These are phyloP conservation scores for Fusarium haematococcum DNA, from an alignment of 2,329 filamentous ascomycete species.

Conservation along the genomic window DNA sequence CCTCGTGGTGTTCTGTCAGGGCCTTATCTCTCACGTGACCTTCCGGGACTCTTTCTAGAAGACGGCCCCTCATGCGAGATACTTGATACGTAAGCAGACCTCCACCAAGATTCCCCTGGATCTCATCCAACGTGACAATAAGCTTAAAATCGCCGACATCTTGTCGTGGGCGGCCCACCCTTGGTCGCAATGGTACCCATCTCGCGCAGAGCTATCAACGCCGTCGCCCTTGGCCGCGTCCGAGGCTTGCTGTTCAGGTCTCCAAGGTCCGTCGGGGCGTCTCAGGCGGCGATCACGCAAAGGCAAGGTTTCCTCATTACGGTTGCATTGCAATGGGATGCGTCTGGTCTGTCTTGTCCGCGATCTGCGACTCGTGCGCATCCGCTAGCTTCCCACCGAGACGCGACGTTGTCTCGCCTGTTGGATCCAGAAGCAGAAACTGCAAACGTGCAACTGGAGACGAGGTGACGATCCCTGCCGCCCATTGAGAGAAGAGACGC, in stretches of 20 bases:
- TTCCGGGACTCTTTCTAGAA: constrained; percentile 38
- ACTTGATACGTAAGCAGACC: constrained; percentile 41
- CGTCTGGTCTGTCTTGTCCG: background rate
- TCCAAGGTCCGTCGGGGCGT: background rate
- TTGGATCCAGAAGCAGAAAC: constrained; percentile 3
- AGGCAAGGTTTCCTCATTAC: background rate
- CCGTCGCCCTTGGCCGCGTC: constrained; percentile 30
- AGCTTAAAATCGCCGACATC: constrained; percentile 44
- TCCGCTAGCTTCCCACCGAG: constrained; percentile 12
- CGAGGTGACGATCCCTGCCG: constrained; percentile 21
- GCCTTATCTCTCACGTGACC: constrained; percentile 23
- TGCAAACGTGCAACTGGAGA: constrained; percentile 11
- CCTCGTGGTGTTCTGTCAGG: constrained; percentile 9
- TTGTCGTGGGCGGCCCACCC: constrained; percentile 27
- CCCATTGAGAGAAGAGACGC: constrained; percentile 26
- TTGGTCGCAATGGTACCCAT: constrained; percentile 7
- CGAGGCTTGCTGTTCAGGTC: constrained; percentile 2
- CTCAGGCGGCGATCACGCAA: constrained; percentile 15
- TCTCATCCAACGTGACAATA: constrained; percentile 40
- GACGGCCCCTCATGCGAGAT: constrained; percentile 28
- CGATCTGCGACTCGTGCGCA: constrained; percentile 24
- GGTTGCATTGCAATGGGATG: background rate
- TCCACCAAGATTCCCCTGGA: constrained; percentile 29
- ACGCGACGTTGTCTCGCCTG: constrained; percentile 15
- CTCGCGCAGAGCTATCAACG: constrained; percentile 18